Percentiles rank a stretch among this genome's conserved stretches.
Conservation (phyloP, 768 basidiomycete genomes). For the Filobasidium floriforme region DNA sequence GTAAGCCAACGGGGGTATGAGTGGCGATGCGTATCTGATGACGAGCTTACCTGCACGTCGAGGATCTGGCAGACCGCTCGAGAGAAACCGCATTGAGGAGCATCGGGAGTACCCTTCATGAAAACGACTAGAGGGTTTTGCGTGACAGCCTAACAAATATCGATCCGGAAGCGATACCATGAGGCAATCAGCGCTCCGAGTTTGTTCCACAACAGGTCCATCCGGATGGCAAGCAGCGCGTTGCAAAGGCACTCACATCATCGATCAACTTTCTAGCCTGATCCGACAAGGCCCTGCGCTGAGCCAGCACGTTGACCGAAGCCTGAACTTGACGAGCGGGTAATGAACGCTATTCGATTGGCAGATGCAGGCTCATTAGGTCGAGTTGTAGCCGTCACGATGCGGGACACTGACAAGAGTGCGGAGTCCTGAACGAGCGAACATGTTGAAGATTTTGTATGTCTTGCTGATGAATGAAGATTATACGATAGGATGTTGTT, state of each 20-base stretch:
- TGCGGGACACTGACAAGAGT: conserved; percentile 33
- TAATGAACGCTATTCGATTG: conserved; percentile 33
- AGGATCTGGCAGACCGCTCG: conserved; percentile 86
- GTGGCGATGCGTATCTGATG: conserved; percentile 14
- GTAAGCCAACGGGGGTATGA: neutral
- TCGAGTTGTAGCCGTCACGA: neutral
- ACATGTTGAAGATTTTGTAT: conserved; percentile 14
- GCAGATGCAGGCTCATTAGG: conserved; percentile 22
- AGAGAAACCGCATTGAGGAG: conserved; percentile 91
- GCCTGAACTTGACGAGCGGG: conserved; percentile 35
- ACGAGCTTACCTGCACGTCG: conserved; percentile 49
- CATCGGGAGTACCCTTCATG: conserved; percentile 89
- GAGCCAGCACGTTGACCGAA: conserved; percentile 30
- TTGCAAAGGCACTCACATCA: conserved; percentile 28
- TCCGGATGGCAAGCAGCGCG: neutral
- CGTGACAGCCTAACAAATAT: conserved; percentile 54
- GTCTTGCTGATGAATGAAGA: neutral
- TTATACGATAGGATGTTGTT: neutral
- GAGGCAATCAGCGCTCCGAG: neutral
- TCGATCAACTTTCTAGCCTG: conserved; percentile 43
- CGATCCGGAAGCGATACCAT: neutral
- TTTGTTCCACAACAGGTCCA: neutral
- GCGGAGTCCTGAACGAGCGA: conserved; percentile 38
- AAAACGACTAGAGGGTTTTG: conserved; percentile 81
- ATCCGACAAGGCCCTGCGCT: conserved; percentile 33